A percentile compares a stretch with the other conserved stretches of the same genome.
These are phyloP conservation scores for Drechslerella coelobrocha DNA, from an alignment of 2,329 filamentous ascomycete genomes.

Conservation along the genomic window DNA sequence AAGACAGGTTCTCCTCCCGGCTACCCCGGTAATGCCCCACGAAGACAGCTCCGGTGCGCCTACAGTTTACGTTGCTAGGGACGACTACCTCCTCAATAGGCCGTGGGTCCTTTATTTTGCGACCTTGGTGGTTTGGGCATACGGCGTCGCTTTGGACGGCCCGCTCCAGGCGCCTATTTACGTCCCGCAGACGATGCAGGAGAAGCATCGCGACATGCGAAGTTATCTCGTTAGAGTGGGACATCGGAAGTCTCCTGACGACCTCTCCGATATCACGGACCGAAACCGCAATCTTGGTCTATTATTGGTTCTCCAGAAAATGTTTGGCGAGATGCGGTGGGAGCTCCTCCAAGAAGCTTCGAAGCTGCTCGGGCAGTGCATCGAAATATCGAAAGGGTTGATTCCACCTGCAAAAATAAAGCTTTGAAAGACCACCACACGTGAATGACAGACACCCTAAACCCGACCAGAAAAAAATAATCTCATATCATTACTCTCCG, in stretches of 20 bases:
- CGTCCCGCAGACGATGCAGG: conserved; percentile 67
- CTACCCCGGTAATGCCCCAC: conserved; percentile 57
- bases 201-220: conserved; percentile 79
- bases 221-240: conserved; percentile 76
- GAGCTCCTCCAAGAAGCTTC: conserved; percentile 89
- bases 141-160: conserved; percentile 88
- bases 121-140: conserved; percentile 90
- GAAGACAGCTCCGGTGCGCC: conserved; percentile 59
- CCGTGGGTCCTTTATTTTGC: conserved; percentile 97
- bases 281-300: conserved; percentile 84
- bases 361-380: conserved; percentile 62
- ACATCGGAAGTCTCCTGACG: conserved; percentile 74
- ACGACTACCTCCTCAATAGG: conserved; percentile 87
- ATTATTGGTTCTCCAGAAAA: conserved; percentile 79
- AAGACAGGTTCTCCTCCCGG: conserved; percentile 77
- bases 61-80: conserved; percentile 76
- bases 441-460: not conserved
- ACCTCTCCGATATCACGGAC: conserved; percentile 74
- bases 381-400: conserved; percentile 43
- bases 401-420: conserved; percentile 47
- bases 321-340: conserved; percentile 84
- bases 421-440: conserved; percentile 6
- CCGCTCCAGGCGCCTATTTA: conserved; percentile 65
- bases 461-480: conserved; percentile 3
- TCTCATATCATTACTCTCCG: conserved; percentile 28